Evolutionary conservation across 306 rosid species (phyloP).

Genomic region (Quercus aquifolioides): DNA sequence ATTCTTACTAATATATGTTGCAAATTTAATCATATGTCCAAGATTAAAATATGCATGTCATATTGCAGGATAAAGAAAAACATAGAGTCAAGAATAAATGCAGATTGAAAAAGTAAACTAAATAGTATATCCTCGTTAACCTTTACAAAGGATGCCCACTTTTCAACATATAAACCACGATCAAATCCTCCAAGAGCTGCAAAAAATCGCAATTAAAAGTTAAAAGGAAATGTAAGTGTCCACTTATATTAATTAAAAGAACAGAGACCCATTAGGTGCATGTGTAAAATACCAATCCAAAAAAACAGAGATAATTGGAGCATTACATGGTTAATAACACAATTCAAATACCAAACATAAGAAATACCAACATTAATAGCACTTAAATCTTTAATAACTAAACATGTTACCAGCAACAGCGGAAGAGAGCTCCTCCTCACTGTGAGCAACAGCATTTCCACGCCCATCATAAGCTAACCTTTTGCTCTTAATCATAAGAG

Average conservation of each 20-base stretch:
- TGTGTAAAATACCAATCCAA: too few species aligned
- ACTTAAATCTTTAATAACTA: not conserved
- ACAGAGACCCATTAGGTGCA: too few species aligned
- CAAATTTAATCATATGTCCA: too few species aligned
- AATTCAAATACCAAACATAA: not conserved
- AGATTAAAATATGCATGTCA: too few species aligned
- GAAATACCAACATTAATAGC: not conserved
- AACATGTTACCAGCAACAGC: conserved; percentile 61
- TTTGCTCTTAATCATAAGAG: conserved; percentile 52
- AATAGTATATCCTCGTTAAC: too few species aligned
- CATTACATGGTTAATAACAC: not conserved
- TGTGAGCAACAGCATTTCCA: conserved; percentile 86
- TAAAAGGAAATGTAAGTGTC: not conserved
- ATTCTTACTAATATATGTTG: too few species aligned
- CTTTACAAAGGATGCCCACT: too few species aligned
- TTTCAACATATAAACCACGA: conserved; percentile 76
- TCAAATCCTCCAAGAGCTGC: conserved; percentile 85
- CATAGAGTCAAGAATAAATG: too few species aligned
- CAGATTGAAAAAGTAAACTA: too few species aligned
- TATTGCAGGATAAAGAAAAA: too few species aligned
- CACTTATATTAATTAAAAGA: not conserved
- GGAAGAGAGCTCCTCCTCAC: conserved; percentile 59
- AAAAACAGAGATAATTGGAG: not conserved
- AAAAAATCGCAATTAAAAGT: conserved; percentile 15
- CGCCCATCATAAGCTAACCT: conserved; percentile 97